Evolutionary conservation across 2,329 filamentous ascomycete genomes (phyloP).

Genomic region (Ophiostoma novo-ulmi): DNA sequence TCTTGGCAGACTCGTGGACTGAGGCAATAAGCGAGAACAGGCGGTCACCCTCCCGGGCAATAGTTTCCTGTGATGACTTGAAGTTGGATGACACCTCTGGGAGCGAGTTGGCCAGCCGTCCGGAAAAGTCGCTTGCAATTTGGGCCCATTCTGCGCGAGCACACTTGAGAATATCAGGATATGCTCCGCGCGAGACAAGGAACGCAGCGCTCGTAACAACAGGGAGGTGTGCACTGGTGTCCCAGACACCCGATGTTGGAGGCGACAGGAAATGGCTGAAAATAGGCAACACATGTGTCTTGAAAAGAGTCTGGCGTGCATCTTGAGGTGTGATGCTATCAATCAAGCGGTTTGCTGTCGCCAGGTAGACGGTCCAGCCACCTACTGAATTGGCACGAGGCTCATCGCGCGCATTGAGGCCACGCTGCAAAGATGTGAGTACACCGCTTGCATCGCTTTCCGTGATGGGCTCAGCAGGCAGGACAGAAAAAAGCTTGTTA

Average conservation of each 20-base stretch:
- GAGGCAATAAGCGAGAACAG: constrained; percentile 58
- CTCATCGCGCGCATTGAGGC: constrained; percentile 71
- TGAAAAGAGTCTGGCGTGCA: constrained; percentile 41
- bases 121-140: constrained; percentile 57
- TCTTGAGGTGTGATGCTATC: constrained; percentile 43
- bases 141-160: constrained; percentile 57
- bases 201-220: constrained; percentile 47
- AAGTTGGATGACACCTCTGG: constrained; percentile 79
- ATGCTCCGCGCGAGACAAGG: constrained; percentile 40
- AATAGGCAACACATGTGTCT: constrained; percentile 50
- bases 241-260: constrained; percentile 37
- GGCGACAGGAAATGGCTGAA: constrained; percentile 52
- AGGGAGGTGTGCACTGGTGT: constrained; percentile 34
- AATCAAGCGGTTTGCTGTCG: constrained; percentile 53
- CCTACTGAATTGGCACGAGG: constrained; percentile 59
- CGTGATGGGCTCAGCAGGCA: constrained; percentile 46
- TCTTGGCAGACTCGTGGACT: constrained; percentile 34
- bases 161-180: constrained; percentile 42
- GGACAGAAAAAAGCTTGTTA: constrained; percentile 54
- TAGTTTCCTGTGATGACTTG: constrained; percentile 61
- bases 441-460: constrained; percentile 54
- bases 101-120: constrained; percentile 65
- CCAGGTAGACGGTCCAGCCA: constrained; percentile 73
- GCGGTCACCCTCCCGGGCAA: constrained; percentile 61
- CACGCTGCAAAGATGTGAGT: constrained; percentile 62